Evolutionary conservation across 495 filamentous ascomycete species (phyloP), one percentile per base, ranked within the genome.

Genomic region (Hypoxylon intermedium): DNA sequence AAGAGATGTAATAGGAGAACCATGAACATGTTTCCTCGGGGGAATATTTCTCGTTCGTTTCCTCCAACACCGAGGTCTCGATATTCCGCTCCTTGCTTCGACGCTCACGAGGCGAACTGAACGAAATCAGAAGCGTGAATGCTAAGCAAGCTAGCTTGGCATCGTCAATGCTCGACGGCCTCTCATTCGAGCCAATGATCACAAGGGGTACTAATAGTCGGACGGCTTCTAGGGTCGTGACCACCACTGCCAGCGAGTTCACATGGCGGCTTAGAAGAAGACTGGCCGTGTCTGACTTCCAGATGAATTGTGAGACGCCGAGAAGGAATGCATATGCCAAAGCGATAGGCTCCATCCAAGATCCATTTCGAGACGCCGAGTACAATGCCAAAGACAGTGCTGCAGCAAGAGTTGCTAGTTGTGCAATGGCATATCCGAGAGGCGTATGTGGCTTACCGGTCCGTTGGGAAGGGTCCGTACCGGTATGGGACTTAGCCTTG

Each of bases 21-120:
- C 63, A 58, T 70, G 43, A 92, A 72, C 36, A 92, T 67, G 41
- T 85, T 81, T 79, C 85, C 85, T 20, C 91, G 88, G 64, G 89
- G 40, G 56, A 59, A 12, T 13, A 13, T 9, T 59, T 49, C 23
- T 42, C 56, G 2, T 40, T 21, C 12, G 24, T 31, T 9, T 19
- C 41, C 20, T 45, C 31, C 2, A 6, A 9, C 11, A 13, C 7
- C 15, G 24, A 18, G 18, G 31, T 51, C 18, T 59, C 56, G 4
- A 44, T 11, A 13, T 44, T 59, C 6, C 3, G 23, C 16, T 59
- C 47, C 20, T 52, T 52, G 6, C 16, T 52, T 40, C 40, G 47
- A n/a, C 46, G 11, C 7, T 33, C 40, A 7, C 56, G 56, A 0
- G 56, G 56, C 20, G 56, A 38, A 16, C 45, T 36, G 18, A 59